Base-by-base conservation (phyloP, 176 grass and related monocot genomes). In the Rhipidocladum racemiflorum region DNA sequence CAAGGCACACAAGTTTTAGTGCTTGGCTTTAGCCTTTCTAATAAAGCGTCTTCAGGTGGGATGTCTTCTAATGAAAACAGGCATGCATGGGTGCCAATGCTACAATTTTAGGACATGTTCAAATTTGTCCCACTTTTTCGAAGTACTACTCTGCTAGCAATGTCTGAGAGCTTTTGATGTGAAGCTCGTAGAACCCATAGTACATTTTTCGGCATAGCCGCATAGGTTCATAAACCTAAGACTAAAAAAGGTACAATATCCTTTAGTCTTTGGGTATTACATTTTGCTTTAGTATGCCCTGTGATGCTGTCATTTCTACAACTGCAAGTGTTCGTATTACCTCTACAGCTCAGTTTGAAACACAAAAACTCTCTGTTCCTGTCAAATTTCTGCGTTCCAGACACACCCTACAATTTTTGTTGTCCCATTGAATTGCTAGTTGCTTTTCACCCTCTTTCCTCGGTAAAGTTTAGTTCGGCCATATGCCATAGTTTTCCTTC, bases 1-100 rank as follows among this genome's bases (percentile, higher is more conserved):
- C 56, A 18, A 29, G 4, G 71, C 63, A 63, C 56, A 77, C 65
- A 85, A 24, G 65, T 75, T 46, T 79, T 85, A 23, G 63, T 57
- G 56, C 57, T 21, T 23, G 45, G 77, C 70, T 81, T 81, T 89
- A 81, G 87, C 70, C 82, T 85, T 85, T 76, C 13, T 54, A 7
- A 63, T 11, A 85, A 85, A 85, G 70, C 70, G 64, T 81, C 42
- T 69, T 69, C 70, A 81, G 43, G 67, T 59, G 61, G 18, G 50
- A 34, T 16, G 32, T 53, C 55, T 17, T 38, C 45, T 66, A 24
- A 74, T 36, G 55, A 54, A 42, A 71, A 69, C 8, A 49, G 34
- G 16, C 54, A 14, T 17, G 14, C 30, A 36, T 63, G 2, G 27
- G 40, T 72, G 39, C 21, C 17, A 55, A 70, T 55, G 64, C 70